phyloP scores from a whole-genome alignment of 352 stramenopile species.

The Poterioochromonas sp. region DNA sequence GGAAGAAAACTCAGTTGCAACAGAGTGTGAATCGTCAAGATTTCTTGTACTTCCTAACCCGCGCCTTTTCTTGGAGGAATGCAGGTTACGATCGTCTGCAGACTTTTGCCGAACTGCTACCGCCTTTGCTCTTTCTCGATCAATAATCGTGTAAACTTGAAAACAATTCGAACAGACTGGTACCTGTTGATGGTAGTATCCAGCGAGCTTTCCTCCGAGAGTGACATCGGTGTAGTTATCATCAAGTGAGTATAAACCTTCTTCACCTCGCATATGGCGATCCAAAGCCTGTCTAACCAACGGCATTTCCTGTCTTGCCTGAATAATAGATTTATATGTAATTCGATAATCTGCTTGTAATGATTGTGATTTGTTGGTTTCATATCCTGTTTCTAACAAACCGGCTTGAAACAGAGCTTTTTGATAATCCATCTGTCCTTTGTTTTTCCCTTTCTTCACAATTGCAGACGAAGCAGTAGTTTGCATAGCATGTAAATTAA shows the following conservation, averaged over 20 bases:
- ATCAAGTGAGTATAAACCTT: constrained; percentile 34
- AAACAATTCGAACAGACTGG: constrained; percentile 43
- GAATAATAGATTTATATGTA: constrained; percentile 38
- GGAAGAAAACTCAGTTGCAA: no score
- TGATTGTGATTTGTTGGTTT: constrained; percentile 19
- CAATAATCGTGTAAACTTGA: constrained; percentile 46
- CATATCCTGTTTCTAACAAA: not conserved
- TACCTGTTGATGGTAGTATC: constrained; percentile 42
- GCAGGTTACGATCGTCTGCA: no score
- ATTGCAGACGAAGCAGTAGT: not conserved
- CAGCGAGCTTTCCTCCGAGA: constrained; percentile 39
- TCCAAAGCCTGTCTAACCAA: constrained; percentile 38
- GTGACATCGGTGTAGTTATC: constrained; percentile 34
- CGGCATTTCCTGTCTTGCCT: constrained; percentile 36
- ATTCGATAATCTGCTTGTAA: not conserved
- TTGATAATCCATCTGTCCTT: not conserved
- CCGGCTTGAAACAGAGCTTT: not conserved
- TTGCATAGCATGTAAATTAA: constrained; percentile 33
- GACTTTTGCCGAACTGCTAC: no score
- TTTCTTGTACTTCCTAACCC: no score
- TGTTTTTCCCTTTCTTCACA: not conserved
- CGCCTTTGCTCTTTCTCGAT: constrained; percentile 41
- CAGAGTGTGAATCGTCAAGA: no score
- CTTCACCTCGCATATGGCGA: constrained; percentile 38
- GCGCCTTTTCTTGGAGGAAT: no score